A percentile compares a stretch with the other conserved stretches of the same genome.
These are phyloP conservation scores for Aspergillus costaricaensis DNA, from an alignment of 2,329 filamentous ascomycete genomes.

Conservation along the genomic window DNA sequence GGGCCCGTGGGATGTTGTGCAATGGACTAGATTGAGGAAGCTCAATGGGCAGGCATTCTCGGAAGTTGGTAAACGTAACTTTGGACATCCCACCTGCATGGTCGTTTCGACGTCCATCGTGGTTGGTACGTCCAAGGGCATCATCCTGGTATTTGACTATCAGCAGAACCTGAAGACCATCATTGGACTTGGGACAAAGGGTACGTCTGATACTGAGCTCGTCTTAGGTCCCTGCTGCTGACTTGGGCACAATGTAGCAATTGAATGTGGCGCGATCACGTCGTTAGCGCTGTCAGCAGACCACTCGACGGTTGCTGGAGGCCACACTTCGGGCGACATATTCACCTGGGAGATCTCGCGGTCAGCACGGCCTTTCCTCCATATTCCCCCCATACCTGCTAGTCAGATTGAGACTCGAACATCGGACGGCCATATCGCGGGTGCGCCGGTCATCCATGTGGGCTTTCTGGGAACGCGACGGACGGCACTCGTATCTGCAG, in stretches of 20 bases:
- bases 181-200: conserved; percentile 89
- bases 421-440: conserved; percentile 79
- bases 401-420: conserved; percentile 64
- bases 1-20: conserved; percentile 92
- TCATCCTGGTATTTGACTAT: conserved; percentile 95
- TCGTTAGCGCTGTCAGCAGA: conserved; percentile 90
- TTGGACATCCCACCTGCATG: conserved; percentile 87
- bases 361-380: conserved; percentile 82
- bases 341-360: conserved; percentile 94
- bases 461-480: conserved; percentile 92
- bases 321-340: conserved; percentile 85
- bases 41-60: conserved; percentile 88
- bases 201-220: conserved; percentile 47
- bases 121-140: conserved; percentile 88
- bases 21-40: conserved; percentile 92
- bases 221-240: background rate
- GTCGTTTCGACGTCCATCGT: conserved; percentile 85
- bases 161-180: conserved; percentile 93
- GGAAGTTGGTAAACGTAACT: conserved; percentile 86
- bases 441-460: conserved; percentile 80
- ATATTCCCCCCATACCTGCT: conserved; percentile 75
- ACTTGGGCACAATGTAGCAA: conserved; percentile 56
- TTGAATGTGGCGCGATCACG: conserved; percentile 86
- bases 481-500: conserved; percentile 91
- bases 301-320: conserved; percentile 85